Conservation (phyloP, 2,329 filamentous ascomycete species). For the Fusarium protoensiforme region DNA sequence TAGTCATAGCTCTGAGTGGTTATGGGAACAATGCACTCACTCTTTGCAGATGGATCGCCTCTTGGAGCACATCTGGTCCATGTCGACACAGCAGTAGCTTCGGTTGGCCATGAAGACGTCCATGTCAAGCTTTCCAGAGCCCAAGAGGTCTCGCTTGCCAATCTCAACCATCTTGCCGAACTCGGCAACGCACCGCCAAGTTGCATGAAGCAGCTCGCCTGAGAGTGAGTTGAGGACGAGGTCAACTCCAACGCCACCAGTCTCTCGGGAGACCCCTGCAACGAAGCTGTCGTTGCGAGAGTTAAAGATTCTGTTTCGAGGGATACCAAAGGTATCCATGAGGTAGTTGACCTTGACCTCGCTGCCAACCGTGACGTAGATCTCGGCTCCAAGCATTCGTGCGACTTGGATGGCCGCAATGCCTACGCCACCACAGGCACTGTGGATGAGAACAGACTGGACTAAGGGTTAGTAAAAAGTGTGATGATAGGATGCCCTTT, state of each 20-base stretch:
- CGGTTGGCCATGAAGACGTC: slow-evolving; percentile 53
- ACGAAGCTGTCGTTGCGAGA: slow-evolving; percentile 48
- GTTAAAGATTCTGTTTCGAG: slow-evolving; percentile 47
- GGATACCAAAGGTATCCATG: slow-evolving; percentile 45
- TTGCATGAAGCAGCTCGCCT: slow-evolving; percentile 53
- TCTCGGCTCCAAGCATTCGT: slow-evolving; percentile 45
- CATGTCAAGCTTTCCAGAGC: slow-evolving; percentile 56
- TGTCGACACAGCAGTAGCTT: slow-evolving; percentile 49
- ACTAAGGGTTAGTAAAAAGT: background rate
- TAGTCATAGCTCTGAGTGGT: slow-evolving; percentile 9
- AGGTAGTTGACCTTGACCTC: slow-evolving; percentile 51
- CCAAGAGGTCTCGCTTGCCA: slow-evolving; percentile 55
- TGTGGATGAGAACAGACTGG: slow-evolving; percentile 50
- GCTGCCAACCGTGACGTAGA: slow-evolving; percentile 52
- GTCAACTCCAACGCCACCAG: slow-evolving; percentile 47
- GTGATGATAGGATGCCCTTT: background rate
- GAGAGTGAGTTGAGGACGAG: slow-evolving; percentile 55
- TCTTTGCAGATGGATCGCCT: slow-evolving; percentile 7
- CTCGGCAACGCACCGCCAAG: slow-evolving; percentile 57
- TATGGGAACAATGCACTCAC: slow-evolving; percentile 28
- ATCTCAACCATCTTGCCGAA: slow-evolving; percentile 60
- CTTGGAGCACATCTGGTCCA: slow-evolving; percentile 37
- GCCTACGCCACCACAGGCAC: slow-evolving; percentile 49
- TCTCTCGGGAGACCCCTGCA: slow-evolving; percentile 40
- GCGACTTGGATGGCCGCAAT: slow-evolving; percentile 47